These are phyloP conservation scores for Hanseniaspora clermontiae DNA, from an alignment of 805 yeast species.

Conservation along the genomic window DNA sequence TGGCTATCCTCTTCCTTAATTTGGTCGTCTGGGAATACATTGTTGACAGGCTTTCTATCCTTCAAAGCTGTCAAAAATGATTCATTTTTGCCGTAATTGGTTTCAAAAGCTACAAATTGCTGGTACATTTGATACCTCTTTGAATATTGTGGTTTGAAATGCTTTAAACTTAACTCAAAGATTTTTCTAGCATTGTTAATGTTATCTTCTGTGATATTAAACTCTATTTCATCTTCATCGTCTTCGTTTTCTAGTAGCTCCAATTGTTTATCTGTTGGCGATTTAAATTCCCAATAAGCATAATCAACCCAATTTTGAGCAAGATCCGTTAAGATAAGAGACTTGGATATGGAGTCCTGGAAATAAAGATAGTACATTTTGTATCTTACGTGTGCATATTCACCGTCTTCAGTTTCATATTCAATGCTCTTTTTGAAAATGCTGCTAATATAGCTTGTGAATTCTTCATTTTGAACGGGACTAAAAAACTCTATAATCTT, in stretches of 20 bases:
- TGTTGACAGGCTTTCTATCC: conserved; percentile 23
- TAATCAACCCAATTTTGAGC: conserved; percentile 46
- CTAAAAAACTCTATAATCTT: conserved; percentile 25
- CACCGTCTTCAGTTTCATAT: conserved; percentile 47
- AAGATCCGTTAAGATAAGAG: conserved; percentile 20
- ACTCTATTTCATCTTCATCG: conserved; percentile 35
- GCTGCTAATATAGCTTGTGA: conserved; percentile 16
- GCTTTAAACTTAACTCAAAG: conserved; percentile 41
- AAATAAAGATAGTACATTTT: background rate
- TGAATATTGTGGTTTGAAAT: conserved; percentile 33
- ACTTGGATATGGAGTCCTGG: conserved; percentile 27
- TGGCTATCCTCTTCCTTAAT: conserved; percentile 49
- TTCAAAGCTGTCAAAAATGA: conserved; percentile 41
- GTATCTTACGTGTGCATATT: conserved; percentile 44
- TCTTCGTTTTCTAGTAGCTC: conserved; percentile 25
- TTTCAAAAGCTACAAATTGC: conserved; percentile 54
- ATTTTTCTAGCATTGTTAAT: conserved; percentile 39
- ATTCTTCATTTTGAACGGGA: background rate
- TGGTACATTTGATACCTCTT: conserved; percentile 44
- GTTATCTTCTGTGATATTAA: conserved; percentile 41
- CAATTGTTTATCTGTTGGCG: conserved; percentile 47
- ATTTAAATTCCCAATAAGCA: conserved; percentile 59
- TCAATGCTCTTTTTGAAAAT: conserved; percentile 38
- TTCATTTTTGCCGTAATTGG: conserved; percentile 41
- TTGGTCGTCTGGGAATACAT: conserved; percentile 42